These are phyloP conservation scores for Boletus subparvulus DNA, from an alignment of 768 basidiomycete genomes.

Conservation along the genomic window DNA sequence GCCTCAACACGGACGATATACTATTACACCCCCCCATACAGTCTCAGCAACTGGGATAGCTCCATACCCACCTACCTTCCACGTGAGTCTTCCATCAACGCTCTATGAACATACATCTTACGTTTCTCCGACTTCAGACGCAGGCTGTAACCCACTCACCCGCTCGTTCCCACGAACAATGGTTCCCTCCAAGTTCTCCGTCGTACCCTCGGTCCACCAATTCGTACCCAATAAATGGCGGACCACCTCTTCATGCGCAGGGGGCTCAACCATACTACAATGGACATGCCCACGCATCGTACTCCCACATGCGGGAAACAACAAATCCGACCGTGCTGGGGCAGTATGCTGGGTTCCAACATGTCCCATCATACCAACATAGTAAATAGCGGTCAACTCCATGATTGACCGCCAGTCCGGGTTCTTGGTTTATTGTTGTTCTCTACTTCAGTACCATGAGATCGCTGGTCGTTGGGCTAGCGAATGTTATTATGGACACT, in stretches of 20 bases:
- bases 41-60: constrained; percentile 11
- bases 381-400: constrained; percentile 19
- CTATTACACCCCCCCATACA: constrained; percentile 15
- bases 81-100: constrained; percentile 14
- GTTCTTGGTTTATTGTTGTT: constrained; percentile 10
- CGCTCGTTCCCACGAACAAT: constrained; percentile 23
- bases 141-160: constrained; percentile 16
- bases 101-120: neutral
- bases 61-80: constrained; percentile 27
- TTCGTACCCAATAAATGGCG: constrained; percentile 20
- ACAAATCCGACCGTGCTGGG: constrained; percentile 17
- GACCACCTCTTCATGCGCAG: constrained; percentile 15
- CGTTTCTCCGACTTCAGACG: neutral
- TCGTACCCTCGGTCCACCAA: constrained; percentile 26
- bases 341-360: constrained; percentile 29
- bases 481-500: constrained; percentile 13
- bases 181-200: constrained; percentile 16
- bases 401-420: neutral
- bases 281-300: constrained; percentile 24
- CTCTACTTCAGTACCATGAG: neutral
- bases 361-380: constrained; percentile 31
- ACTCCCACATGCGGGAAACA: constrained; percentile 29
- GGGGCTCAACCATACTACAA: constrained; percentile 29
- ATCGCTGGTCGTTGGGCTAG: neutral
- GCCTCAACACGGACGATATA: constrained; percentile 19